Base-by-base conservation (phyloP, 257 asterid genomes). In the Scutellaria minor region DNA sequence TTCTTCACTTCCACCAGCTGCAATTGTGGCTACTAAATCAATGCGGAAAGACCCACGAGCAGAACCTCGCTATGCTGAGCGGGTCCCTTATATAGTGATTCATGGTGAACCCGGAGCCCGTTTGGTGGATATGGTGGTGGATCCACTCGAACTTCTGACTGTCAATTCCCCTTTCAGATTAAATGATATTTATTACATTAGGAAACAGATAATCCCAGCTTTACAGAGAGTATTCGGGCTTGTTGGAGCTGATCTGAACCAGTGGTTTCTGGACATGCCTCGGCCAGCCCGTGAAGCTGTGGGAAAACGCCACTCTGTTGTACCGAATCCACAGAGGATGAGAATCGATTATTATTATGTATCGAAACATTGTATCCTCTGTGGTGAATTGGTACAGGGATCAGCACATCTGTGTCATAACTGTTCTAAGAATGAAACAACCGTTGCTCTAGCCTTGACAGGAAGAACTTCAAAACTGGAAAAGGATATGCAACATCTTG, bases 31-130 rank as follows among this genome's bases (percentile, higher is more conserved):
- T 78, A 83, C 95, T 35, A 94, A 94, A 77, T 83, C 93, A 65
- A 87, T 94, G 91, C 82, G 85, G 69, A 81, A 74, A 5, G 98
- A 94, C 85, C 93, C 97, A 20, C 85, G 97, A 73, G 96, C 97
- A 57, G 98, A 91, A 75, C 97, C 97, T 71, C 89, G 96, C 55
- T 94, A 94, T 80, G 98, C 92, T 52, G 97, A 91, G 83, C 85
- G 98, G 75, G 82, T 94, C 66, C 98, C 97, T 65, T 94, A 94
- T 70, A 90, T 91, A 14, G 97, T 91, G 51, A 89, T 94, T 60
- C 97, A 94, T 44, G 97, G 97, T 70, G 96, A 93, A 72, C 98
- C 98, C 1, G 98, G 98, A 68, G 89, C 95, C 47, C 96, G 96
- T 74, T 79, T 94, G 74, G 86, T 80, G 73, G 98, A 94, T 78